These are phyloP conservation scores for Harringtonia lauricola DNA, from an alignment of 2,329 filamentous ascomycete species.

Conservation along the genomic window DNA sequence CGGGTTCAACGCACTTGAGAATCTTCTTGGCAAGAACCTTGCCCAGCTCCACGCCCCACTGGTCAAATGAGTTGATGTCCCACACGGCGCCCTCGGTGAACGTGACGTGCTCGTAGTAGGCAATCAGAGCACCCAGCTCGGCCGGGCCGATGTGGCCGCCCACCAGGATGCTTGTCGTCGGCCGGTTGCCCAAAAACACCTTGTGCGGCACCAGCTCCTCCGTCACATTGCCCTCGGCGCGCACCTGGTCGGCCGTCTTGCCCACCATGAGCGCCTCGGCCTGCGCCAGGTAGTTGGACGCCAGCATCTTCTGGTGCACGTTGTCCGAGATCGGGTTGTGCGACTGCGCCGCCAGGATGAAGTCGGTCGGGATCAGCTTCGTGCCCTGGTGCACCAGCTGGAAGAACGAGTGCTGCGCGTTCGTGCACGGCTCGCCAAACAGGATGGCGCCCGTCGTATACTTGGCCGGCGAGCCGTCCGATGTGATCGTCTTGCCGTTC, in stretches of 20 bases:
- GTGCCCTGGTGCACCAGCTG: conserved; percentile 98
- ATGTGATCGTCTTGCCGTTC: conserved; percentile 93
- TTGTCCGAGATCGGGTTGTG: conserved; percentile 92
- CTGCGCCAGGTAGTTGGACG: conserved; percentile 85
- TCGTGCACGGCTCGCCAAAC: conserved; percentile 97
- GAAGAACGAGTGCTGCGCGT: conserved; percentile 99
- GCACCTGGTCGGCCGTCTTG: conserved; percentile 72
- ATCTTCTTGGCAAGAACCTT: conserved; percentile 95
- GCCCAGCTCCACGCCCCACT: conserved; percentile 98
- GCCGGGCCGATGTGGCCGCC: conserved; percentile 89
- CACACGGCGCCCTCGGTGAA: conserved; percentile 96
- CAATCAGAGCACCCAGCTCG: conserved; percentile 88
- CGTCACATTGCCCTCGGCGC: conserved; percentile 56
- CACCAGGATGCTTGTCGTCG: conserved; percentile 85
- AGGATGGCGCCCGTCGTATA: conserved; percentile 95
- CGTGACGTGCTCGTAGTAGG: conserved; percentile 97
- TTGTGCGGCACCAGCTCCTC: conserved; percentile 88
- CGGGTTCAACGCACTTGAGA: conserved; percentile 39
- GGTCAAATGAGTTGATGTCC: conserved; percentile 99
- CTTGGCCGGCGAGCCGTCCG: conserved; percentile 81
- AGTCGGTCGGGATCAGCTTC: conserved; percentile 96
- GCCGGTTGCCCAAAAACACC: conserved; percentile 95
- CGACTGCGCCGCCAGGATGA: conserved; percentile 90
- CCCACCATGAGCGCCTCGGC: conserved; percentile 85
- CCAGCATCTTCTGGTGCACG: conserved; percentile 93